Percentiles rank a stretch among this genome's conserved stretches.
phyloP scores from a whole-genome alignment of 805 yeast species.

The Candida ortonii region DNA sequence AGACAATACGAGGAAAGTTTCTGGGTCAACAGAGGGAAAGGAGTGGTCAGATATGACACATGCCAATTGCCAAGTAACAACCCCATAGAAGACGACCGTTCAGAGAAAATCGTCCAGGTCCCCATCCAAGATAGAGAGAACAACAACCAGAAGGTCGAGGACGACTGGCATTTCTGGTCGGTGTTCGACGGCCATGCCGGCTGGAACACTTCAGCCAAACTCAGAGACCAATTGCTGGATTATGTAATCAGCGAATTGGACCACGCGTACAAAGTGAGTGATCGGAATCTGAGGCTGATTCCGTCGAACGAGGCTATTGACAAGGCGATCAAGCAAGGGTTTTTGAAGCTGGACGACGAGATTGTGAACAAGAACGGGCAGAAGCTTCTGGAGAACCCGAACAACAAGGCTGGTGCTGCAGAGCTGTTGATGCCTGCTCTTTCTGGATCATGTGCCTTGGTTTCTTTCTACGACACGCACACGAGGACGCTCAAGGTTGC shows the following conservation, averaged over 20 bases:
- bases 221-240: slow-evolving; percentile 74
- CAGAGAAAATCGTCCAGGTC: slow-evolving; percentile 75
- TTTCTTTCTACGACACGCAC: slow-evolving; percentile 81
- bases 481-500: slow-evolving; percentile 78
- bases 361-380: slow-evolving; percentile 75
- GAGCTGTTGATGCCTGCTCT: slow-evolving; percentile 86
- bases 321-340: slow-evolving; percentile 76
- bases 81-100: slow-evolving; percentile 92
- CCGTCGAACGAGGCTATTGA: slow-evolving; percentile 73
- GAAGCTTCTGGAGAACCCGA: slow-evolving; percentile 64
- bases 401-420: slow-evolving; percentile 61
- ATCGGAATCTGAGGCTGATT: slow-evolving; percentile 49
- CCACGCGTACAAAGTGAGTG: slow-evolving; percentile 56
- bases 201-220: slow-evolving; percentile 84
- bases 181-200: slow-evolving; percentile 98
- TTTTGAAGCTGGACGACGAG: slow-evolving; percentile 79
- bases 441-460: slow-evolving; percentile 90
- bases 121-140: slow-evolving; percentile 63
- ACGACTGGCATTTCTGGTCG: slow-evolving; percentile 94
- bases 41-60: slow-evolving; percentile 83
- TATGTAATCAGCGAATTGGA: slow-evolving; percentile 77
- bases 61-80: slow-evolving; percentile 87
- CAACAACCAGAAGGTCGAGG: slow-evolving; percentile 40
- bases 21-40: slow-evolving; percentile 77
- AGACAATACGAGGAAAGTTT: slow-evolving; percentile 79